Evolutionary conservation across 345 rosid genomes (phyloP).

Genomic region (Pistacia vera): DNA sequence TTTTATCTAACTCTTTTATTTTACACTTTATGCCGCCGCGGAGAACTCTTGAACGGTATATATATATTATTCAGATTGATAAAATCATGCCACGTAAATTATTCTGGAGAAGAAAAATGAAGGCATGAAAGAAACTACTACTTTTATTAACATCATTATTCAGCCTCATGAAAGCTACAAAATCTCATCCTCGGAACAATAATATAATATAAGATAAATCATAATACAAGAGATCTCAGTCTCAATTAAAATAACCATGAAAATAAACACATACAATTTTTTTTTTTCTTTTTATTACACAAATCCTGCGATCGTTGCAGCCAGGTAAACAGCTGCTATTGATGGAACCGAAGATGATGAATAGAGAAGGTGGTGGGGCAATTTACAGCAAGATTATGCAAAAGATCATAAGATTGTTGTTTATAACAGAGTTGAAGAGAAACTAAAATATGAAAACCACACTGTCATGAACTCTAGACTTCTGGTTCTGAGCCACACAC

Average conservation of each 20-base stretch:
- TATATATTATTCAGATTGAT: too few species aligned
- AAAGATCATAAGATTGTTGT: not conserved
- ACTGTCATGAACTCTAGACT: constrained; percentile 97
- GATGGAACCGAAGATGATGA: constrained; percentile 13
- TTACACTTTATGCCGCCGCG: too few species aligned
- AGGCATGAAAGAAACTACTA: too few species aligned
- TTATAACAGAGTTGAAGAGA: not conserved
- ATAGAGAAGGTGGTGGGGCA: not conserved
- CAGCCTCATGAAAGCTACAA: not conserved
- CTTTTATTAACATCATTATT: not conserved
- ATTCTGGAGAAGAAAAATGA: not conserved
- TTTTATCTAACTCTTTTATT: too few species aligned
- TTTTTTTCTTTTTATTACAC: constrained; percentile 17
- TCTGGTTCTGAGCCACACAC: constrained; percentile 99
- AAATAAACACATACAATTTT: constrained; percentile 11
- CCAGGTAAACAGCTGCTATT: constrained; percentile 19
- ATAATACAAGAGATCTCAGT: constrained; percentile 8
- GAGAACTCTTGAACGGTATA: too few species aligned
- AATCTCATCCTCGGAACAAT: not conserved
- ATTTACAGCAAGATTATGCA: constrained; percentile 20
- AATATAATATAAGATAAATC: not conserved
- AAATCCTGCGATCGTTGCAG: constrained; percentile 9
- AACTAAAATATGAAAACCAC: constrained; percentile 88
- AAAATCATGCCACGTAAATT: too few species aligned
- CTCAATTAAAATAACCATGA: not conserved